These are phyloP conservation scores for Cystofilobasidium capitatum DNA, from an alignment of 768 basidiomycete species.

Conservation along the genomic window DNA sequence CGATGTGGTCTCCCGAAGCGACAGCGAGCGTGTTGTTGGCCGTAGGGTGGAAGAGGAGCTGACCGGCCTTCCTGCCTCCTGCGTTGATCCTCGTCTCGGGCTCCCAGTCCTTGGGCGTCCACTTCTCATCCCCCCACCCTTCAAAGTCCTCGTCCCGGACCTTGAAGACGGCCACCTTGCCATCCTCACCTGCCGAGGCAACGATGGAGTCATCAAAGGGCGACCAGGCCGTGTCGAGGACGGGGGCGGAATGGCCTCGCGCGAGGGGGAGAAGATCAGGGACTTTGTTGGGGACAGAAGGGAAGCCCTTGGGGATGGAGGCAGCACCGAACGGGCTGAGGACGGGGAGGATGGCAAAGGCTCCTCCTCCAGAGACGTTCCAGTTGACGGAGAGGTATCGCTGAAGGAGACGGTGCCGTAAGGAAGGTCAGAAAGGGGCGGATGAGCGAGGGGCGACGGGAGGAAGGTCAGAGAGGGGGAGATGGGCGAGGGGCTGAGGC, in stretches of 20 bases:
- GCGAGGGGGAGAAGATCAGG: conserved; percentile 89
- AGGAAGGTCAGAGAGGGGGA: background rate
- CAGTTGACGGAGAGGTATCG: conserved; percentile 88
- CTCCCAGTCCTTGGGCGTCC: conserved; percentile 54
- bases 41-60: conserved; percentile 87
- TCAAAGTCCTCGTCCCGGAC: conserved; percentile 64
- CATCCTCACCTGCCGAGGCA: conserved; percentile 88
- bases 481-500: background rate
- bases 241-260: conserved; percentile 51
- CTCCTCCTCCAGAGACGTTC: conserved; percentile 50
- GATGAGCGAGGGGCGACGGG: background rate
- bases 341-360: conserved; percentile 85
- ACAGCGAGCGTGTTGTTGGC: conserved; percentile 72
- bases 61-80: conserved; percentile 63
- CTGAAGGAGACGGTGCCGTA: conserved; percentile 36
- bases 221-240: conserved; percentile 74
- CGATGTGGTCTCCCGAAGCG: conserved; percentile 70
- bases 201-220: conserved; percentile 86
- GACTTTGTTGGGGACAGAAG: conserved; percentile 58
- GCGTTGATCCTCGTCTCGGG: conserved; percentile 46
- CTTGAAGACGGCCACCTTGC: conserved; percentile 85
- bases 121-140: conserved; percentile 50
- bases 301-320: conserved; percentile 40
- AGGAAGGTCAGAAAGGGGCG: background rate
- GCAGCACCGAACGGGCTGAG: conserved; percentile 50